Base-by-base conservation (phyloP, 257 asterid species). In the Solanum pimpinellifolium region DNA sequence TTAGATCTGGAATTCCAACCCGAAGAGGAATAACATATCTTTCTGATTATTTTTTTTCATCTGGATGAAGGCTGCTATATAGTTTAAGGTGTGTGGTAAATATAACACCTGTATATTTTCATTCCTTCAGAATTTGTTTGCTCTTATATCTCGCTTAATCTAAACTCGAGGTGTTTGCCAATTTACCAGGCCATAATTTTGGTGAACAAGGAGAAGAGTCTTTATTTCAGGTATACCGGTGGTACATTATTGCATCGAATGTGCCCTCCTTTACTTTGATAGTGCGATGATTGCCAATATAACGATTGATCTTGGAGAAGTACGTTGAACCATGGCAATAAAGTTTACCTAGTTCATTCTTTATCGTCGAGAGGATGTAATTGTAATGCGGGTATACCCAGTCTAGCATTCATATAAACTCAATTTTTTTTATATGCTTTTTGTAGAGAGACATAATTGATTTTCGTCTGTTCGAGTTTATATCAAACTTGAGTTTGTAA, bases 1-100 rank as follows among this genome's bases (percentile, higher is more conserved):
- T 92, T 97, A 16, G 98, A 97, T 91, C 98, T 97, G 69, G 99
- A 96, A 89, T 97, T 96, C 90, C 96, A 91, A 92, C 98, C 95
- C 2, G 98, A 94, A 91, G 98, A 95, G 85, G 94, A 93, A 83
- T 90, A 91, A 90, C 86, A 18, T 25, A 69, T 59, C 84, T 27
- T 7, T 16, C 68, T 80, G 25, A 49, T 0, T 10, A 3, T 44
- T 80, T 80, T 47, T 27, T 6, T 47, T 18, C 42, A 47, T 80
- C 66, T 44, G 62, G 84, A 47, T 47, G 84, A 80, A n/a, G 68
- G 42, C 39, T 47, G 42, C 84, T 47, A 47, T 47, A 80, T 80
- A 15, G 84, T 18, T 80, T 5, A 16, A 80, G 84, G 85, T 80
- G 27, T 6, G 44, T 80, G 42, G 25, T 18, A 15, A 47, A 11